Conservation (phyloP, 345 rosid genomes). For the Camelina laxa region DNA sequence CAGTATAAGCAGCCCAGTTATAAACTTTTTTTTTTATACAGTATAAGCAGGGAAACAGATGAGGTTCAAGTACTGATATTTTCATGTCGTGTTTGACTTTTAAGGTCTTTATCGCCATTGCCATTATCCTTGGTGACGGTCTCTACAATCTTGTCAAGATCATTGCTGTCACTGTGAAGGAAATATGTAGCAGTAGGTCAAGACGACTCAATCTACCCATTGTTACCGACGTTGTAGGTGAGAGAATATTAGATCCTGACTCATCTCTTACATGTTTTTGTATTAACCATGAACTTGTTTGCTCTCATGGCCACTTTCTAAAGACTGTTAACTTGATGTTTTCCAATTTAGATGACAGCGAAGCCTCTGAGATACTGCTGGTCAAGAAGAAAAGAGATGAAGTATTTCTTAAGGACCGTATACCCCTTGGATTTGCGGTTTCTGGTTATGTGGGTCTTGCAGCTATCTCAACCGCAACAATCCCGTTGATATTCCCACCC, state of each 20-base stretch:
- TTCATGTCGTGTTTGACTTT: constrained; percentile 26
- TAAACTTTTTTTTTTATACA: not conserved
- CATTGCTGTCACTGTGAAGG: constrained; percentile 62
- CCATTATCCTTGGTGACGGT: constrained; percentile 92
- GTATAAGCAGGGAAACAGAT: too few species aligned
- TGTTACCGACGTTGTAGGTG: constrained; percentile 61
- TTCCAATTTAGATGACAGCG: constrained; percentile 49
- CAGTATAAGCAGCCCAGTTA: not conserved
- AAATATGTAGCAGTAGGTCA: constrained; percentile 61
- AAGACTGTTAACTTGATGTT: not conserved
- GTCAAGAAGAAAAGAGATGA: constrained; percentile 70
- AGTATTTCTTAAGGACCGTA: constrained; percentile 76
- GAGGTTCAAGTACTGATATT: constrained; percentile 10
- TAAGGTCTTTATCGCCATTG: constrained; percentile 86
- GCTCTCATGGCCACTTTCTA: constrained; percentile 11
- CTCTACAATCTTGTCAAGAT: constrained; percentile 89
- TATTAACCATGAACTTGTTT: not conserved
- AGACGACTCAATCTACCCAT: constrained; percentile 56
- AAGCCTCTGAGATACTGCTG: constrained; percentile 52
- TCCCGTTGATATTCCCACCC: constrained; percentile 80
- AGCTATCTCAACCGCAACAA: constrained; percentile 75
- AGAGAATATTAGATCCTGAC: constrained; percentile 30
- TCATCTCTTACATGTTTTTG: constrained; percentile 1
- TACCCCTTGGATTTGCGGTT: constrained; percentile 78
- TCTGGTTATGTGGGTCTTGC: constrained; percentile 90